Base-by-base conservation (phyloP, 306 rosid genomes). In the Adenanthera pavonina region DNA sequence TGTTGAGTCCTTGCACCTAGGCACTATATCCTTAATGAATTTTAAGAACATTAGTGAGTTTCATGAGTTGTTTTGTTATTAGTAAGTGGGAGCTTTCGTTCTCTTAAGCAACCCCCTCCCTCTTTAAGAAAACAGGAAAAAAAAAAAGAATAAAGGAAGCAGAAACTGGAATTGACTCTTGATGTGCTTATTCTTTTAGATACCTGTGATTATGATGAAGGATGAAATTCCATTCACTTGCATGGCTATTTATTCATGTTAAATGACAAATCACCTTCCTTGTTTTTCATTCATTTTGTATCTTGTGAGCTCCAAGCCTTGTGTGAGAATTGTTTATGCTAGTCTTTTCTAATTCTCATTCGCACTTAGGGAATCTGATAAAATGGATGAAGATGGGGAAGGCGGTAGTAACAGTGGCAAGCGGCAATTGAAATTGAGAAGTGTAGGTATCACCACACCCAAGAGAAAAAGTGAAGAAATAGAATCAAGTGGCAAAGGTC, bases 401-500 rank as follows among this genome's bases (percentile, higher is more conserved):
- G 69, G 84, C 72, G 77, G 20, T 48, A 74, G 53, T 74, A 78
- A 71, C 53, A 70, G 67, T 76, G 92, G 92, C 36, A 92, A 92
- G 88, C 85, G 91, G 72, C 98, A 94, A 80, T 30, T 88, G 83
- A 95, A 88, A 81, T 76, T 95, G 80, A 90, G 94, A 78, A 88
- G 85, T 70, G 88, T 90, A 71, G 97, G 98, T 72, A 86, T 92
- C 80, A 87, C 89, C 57, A 35, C 90, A 82, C 80, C 97, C 84
- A 95, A 95, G 86, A 88, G 73, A 84, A 92, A 87, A 90, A 92
- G 89, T 80, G 97, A 92, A 87, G 98, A 95, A 84, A 86, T 87
- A 75, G 95, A 90, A 92, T 95, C 97, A 82, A 92, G 89, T 85
- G 92, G 92, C 76, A 95, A 90, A 82, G 95, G 98, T 15, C 95